Evolutionary conservation across 2,329 filamentous ascomycete genomes (phyloP), one percentile per base, ranked within the genome.

Genomic region (Colletotrichum liaoningense): DNA sequence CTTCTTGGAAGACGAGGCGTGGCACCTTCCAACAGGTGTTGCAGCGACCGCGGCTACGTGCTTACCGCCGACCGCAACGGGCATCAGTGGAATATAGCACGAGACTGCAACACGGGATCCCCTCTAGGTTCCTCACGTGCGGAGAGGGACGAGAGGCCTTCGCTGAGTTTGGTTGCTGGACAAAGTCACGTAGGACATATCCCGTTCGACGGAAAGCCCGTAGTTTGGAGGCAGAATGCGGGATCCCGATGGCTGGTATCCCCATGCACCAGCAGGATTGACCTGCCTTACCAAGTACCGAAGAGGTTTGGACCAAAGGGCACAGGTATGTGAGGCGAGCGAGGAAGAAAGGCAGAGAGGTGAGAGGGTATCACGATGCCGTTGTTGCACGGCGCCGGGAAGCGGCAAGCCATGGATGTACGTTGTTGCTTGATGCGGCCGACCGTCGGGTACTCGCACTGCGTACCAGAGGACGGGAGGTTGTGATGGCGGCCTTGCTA

Each of bases 281-380:
- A 35, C 42, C 42, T 49, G 19, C 19, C 42, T 49, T 49, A 49
- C 19, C 38, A 42, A 42, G 38, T 42, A 42, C 38, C 16, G 16
- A 19, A 8, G 42, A n/a, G 42, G 19, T 49, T 49, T 49, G 42
- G 42, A 22, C 42, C 19, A 49, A 49, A 22, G 8, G 42, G 42
- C 14, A 4, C 11, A 26, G 24, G 5, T 56, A 6, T 14, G 26
- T 26, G 11, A 56, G 54, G 54, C 22, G 24, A 60, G 42, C 42
- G 56, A 56, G 46, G 35, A 42, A 42, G 30, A 24, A 42, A 4
- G 38, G 38, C 16, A 19, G 38, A 42, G 16, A 19, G 16, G 38
- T 16, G 16, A 42, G 55, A 60, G 54, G 42, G 46, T 58, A 60
- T 69, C 52, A 69, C 64, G 54, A 69, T 63, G 58, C 58, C 65